Conservation (phyloP, 331 rosid genomes). For the Quercus tomentella region DNA sequence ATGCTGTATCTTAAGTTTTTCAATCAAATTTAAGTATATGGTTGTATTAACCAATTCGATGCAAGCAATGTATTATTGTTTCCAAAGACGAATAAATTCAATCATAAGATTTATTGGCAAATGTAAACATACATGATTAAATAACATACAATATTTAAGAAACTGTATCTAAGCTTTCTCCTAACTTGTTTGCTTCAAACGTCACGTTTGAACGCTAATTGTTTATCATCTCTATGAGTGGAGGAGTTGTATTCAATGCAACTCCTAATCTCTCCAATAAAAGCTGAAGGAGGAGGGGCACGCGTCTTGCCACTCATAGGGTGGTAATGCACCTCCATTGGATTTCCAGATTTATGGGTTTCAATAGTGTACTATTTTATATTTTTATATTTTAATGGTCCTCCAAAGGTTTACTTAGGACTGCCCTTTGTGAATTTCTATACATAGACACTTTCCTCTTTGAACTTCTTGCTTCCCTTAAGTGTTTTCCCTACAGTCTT, state of each 20-base stretch:
- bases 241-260: not conserved
- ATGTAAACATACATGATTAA: too few relatives aligned
- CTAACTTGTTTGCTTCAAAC: not conserved
- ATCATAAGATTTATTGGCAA: too few relatives aligned
- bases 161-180: too few relatives aligned
- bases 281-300: not conserved
- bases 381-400: not conserved
- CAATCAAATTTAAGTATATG: too few relatives aligned
- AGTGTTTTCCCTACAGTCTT: not conserved
- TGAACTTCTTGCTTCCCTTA: conserved; percentile 20
- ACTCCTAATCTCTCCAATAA: not conserved
- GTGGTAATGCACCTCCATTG: not conserved
- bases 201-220: not conserved
- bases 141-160: too few relatives aligned
- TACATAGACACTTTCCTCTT: conserved; percentile 37
- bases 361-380: not conserved
- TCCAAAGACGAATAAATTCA: too few relatives aligned
- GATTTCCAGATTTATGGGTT: not conserved
- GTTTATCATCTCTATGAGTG: not conserved
- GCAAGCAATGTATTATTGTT: too few relatives aligned
- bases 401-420: not conserved
- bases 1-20: too few relatives aligned
- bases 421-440: not conserved
- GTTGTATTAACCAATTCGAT: too few relatives aligned
- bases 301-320: not conserved